Evolutionary conservation across 179 eudicot genomes (phyloP).

Genomic region (Vitellaria paradoxa): DNA sequence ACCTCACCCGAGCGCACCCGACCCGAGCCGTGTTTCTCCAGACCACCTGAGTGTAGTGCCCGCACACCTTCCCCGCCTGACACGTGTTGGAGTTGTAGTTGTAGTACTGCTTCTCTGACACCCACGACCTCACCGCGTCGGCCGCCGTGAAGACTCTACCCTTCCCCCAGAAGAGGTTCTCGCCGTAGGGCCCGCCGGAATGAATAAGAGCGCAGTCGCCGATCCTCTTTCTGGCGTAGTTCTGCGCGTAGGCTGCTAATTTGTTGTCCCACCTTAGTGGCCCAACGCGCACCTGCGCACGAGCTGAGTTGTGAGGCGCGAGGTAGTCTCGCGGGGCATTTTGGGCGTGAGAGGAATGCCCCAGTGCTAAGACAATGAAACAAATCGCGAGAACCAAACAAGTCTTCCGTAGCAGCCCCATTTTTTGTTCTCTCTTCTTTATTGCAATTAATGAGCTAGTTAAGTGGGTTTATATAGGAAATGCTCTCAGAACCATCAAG

Average conservation of each 20-base stretch:
- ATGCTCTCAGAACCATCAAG: too few species aligned
- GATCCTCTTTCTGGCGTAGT: conserved; percentile 30
- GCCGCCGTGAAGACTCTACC: conserved; percentile 22
- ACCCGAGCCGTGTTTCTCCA: conserved; percentile 37
- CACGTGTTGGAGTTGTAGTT: conserved; percentile 32
- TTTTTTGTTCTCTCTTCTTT: background rate
- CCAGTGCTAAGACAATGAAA: background rate
- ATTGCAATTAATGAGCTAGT: too few species aligned
- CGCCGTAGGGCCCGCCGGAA: conserved; percentile 45
- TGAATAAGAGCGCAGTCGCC: conserved; percentile 32
- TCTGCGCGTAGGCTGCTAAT: conserved; percentile 31
- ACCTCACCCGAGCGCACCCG: conserved; percentile 49
- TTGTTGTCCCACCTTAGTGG: conserved; percentile 27
- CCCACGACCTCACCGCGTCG: conserved; percentile 39
- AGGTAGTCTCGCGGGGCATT: conserved; percentile 40
- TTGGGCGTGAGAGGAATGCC: conserved; percentile 24
- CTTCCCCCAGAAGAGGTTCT: conserved; percentile 34
- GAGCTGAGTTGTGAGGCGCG: conserved; percentile 36
- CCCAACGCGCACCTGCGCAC: conserved; percentile 31
- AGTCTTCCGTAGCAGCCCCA: background rate
- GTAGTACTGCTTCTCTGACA: conserved; percentile 24
- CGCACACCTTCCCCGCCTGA: conserved; percentile 23
- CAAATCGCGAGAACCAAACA: background rate
- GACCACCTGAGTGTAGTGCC: conserved; percentile 53
- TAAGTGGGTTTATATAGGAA: too few species aligned